phyloP scores from a whole-genome alignment of 2,329 filamentous ascomycete species.

The Botryosphaeria dothidea region DNA sequence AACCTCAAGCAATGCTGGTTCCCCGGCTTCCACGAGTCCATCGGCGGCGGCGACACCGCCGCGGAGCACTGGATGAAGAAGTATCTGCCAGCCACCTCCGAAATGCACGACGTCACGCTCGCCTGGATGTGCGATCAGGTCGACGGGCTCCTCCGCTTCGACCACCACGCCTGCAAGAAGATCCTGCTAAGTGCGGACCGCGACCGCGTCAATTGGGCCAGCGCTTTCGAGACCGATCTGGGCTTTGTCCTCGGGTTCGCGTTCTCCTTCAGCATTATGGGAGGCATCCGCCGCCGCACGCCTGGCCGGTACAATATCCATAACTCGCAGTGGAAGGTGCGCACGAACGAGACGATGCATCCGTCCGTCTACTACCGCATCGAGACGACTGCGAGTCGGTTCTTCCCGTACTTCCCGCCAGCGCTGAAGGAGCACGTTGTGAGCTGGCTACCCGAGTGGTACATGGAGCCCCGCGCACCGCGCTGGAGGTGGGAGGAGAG shows the following conservation, averaged over 20 bases:
- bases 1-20: constrained; percentile 58
- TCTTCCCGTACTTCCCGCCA: neutral
- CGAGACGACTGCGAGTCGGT: neutral
- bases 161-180: neutral
- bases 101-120: constrained; percentile 39
- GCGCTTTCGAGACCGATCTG: neutral
- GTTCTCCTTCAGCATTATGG: neutral
- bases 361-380: neutral
- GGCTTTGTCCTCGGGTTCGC: neutral
- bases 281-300: neutral
- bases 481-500: neutral
- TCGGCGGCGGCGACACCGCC: constrained; percentile 49
- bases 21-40: constrained; percentile 54
- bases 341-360: constrained; percentile 13
- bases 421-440: neutral
- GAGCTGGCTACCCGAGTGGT: neutral
- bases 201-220: neutral
- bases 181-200: neutral
- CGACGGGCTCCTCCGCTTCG: constrained; percentile 3
- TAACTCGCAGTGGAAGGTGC: neutral
- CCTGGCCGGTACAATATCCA: neutral
- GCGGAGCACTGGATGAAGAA: neutral
- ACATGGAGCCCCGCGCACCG: neutral
- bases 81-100: neutral
- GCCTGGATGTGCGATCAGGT: constrained; percentile 42